Percentiles rank a stretch among this genome's conserved stretches.
Evolutionary conservation across 2,329 filamentous ascomycete genomes (phyloP).

Genomic region (Beauveria brongniartii): DNA sequence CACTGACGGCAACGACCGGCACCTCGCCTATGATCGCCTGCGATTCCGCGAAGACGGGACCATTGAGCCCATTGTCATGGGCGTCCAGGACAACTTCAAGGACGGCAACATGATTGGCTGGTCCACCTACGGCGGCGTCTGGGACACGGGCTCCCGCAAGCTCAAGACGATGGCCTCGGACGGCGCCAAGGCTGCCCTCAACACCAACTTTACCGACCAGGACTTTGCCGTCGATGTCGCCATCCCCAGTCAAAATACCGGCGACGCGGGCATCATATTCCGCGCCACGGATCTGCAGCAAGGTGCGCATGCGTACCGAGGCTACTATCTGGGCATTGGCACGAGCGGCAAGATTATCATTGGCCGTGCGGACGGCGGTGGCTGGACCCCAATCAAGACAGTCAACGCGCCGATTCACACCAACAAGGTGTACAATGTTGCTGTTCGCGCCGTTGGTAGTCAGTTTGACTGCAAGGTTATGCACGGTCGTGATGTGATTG

Average conservation of each 20-base stretch:
- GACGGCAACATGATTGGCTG: conserved; percentile 31
- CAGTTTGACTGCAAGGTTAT: conserved; percentile 3
- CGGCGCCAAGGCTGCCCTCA: conserved; percentile 22
- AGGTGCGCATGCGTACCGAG: conserved; percentile 13
- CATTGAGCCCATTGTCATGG: conserved; percentile 35
- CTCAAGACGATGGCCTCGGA: conserved; percentile 17
- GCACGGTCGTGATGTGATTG: neutral
- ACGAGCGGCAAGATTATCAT: conserved; percentile 19
- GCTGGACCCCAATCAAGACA: neutral
- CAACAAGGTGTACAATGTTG: conserved; percentile 3
- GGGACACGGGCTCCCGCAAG: conserved; percentile 12
- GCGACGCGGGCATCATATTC: conserved; percentile 29
- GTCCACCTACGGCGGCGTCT: conserved; percentile 20
- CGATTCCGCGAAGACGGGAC: conserved; percentile 35
- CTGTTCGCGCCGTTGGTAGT: neutral
- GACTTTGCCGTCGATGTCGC: conserved; percentile 24
- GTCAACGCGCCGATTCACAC: conserved; percentile 1
- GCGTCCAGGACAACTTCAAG: conserved; percentile 34
- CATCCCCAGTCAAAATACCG: conserved; percentile 6
- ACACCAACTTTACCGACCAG: conserved; percentile 29
- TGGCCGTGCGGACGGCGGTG: conserved; percentile 13
- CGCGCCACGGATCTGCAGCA: conserved; percentile 19
- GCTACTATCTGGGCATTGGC: conserved; percentile 25
- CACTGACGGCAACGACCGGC: conserved; percentile 36
- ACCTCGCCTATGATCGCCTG: conserved; percentile 40